A percentile compares a stretch with the other conserved stretches of the same genome.
Conservation (phyloP, 495 filamentous ascomycete genomes). For the Letharia lupina region DNA sequence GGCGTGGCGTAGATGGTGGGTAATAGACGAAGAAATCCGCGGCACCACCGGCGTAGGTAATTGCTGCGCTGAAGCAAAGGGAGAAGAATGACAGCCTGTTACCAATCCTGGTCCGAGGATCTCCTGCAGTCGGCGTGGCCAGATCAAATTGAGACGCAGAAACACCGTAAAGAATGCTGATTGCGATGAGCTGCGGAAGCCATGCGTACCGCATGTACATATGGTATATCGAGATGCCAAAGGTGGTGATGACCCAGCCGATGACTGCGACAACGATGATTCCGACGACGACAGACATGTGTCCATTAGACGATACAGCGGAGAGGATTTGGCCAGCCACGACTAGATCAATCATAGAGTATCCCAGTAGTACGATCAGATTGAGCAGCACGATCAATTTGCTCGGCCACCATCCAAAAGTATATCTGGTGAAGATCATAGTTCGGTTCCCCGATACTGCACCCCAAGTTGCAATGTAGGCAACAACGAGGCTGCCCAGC, state of each 20-base stretch:
- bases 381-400: slow-evolving; percentile 67
- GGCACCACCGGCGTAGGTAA: slow-evolving; percentile 53
- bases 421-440: slow-evolving; percentile 57
- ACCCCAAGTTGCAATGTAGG: slow-evolving; percentile 67
- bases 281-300: slow-evolving; percentile 56
- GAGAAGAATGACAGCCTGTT: slow-evolving; percentile 62
- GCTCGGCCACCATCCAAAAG: slow-evolving; percentile 74
- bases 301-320: slow-evolving; percentile 53
- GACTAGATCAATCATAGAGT: slow-evolving; percentile 60
- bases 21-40: slow-evolving; percentile 63
- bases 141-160: slow-evolving; percentile 58
- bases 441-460: slow-evolving; percentile 63
- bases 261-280: slow-evolving; percentile 63
- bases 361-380: slow-evolving; percentile 63
- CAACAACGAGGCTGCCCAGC: slow-evolving; percentile 50
- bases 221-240: slow-evolving; percentile 66
- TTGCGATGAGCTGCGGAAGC: slow-evolving; percentile 55
- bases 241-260: slow-evolving; percentile 58
- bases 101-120: slow-evolving; percentile 45
- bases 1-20: slow-evolving; percentile 41
- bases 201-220: slow-evolving; percentile 66
- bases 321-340: slow-evolving; percentile 68
- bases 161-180: slow-evolving; percentile 59
- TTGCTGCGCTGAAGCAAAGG: slow-evolving; percentile 53
- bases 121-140: slow-evolving; percentile 40